phyloP scores from a whole-genome alignment of 352 stramenopile species.

The Discostella stelligera region DNA sequence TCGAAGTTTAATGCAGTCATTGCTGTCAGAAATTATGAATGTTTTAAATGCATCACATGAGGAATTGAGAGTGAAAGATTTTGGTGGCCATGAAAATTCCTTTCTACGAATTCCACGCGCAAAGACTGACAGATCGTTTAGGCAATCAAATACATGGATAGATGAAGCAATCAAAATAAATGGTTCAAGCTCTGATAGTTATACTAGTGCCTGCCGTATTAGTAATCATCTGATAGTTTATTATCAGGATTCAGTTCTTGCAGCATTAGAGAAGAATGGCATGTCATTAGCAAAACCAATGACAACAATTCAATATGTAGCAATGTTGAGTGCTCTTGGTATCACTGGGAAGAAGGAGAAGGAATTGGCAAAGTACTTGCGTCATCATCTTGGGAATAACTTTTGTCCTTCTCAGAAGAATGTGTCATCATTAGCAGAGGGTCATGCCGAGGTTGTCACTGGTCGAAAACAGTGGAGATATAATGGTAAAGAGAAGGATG shows the following conservation, averaged over 20 bases:
- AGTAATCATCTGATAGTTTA: conserved; percentile 3
- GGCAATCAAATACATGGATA: background rate
- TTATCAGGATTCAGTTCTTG: background rate
- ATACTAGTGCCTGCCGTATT: background rate
- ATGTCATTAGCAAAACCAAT: conserved; percentile 13
- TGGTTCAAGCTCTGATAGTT: background rate
- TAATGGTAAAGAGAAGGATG: too few species aligned
- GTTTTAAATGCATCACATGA: conserved; percentile 1
- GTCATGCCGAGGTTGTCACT: conserved; percentile 6
- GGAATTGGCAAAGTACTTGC: conserved; percentile 12
- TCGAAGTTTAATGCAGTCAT: background rate
- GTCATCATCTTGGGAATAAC: conserved; percentile 2
- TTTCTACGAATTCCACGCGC: background rate
- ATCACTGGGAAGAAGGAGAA: conserved; percentile 4
- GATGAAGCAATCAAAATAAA: too few species aligned
- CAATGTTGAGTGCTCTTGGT: conserved; percentile 14
- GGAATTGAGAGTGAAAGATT: conserved; percentile 9
- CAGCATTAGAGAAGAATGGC: background rate
- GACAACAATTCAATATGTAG: conserved; percentile 7
- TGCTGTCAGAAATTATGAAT: background rate
- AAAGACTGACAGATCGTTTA: background rate
- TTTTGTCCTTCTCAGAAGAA: conserved; percentile 5
- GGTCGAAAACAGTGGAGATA: too few species aligned
- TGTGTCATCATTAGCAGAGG: conserved; percentile 2
- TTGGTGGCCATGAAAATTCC: background rate